A percentile compares a stretch with the other conserved stretches of the same genome.
These are phyloP conservation scores for Arctium minus DNA, from an alignment of 129 eudicot genomes.

Conservation along the genomic window DNA sequence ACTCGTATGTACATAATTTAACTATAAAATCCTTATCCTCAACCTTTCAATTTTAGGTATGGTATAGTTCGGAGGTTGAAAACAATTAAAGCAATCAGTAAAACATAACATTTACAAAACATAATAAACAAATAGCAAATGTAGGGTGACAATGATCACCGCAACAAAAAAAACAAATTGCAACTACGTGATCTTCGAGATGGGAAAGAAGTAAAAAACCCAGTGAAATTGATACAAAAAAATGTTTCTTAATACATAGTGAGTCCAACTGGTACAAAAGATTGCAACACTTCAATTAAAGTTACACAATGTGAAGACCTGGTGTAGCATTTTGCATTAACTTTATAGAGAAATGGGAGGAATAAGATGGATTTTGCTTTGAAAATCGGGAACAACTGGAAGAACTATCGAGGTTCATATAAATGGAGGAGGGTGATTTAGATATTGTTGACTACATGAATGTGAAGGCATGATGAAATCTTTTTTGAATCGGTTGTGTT, in stretches of 20 bases:
- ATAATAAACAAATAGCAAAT: background rate
- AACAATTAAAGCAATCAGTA: background rate
- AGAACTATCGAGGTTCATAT: conserved; percentile 19
- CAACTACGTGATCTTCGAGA: conserved; percentile 15
- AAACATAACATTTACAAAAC: background rate
- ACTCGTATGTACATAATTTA: background rate
- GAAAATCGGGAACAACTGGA: background rate
- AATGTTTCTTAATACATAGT: background rate
- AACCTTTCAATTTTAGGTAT: background rate
- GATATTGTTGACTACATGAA: conserved; percentile 16
- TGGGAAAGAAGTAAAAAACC: conserved; percentile 20
- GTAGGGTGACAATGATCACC: background rate
- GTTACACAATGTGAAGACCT: background rate
- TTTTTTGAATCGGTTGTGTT: conserved; percentile 23
- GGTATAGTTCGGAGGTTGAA: conserved; percentile 2
- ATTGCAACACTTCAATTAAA: background rate
- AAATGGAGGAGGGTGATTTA: conserved; percentile 6
- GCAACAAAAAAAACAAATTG: conserved; percentile 10
- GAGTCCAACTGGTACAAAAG: background rate
- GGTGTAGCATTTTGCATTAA: conserved; percentile 18
- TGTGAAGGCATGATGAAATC: conserved; percentile 16
- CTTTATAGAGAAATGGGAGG: background rate
- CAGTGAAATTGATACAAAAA: background rate
- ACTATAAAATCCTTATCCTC: background rate
- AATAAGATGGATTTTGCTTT: background rate